Base-by-base conservation (phyloP, 2,329 filamentous ascomycete species). In the Ceratocystis alfenasii region DNA sequence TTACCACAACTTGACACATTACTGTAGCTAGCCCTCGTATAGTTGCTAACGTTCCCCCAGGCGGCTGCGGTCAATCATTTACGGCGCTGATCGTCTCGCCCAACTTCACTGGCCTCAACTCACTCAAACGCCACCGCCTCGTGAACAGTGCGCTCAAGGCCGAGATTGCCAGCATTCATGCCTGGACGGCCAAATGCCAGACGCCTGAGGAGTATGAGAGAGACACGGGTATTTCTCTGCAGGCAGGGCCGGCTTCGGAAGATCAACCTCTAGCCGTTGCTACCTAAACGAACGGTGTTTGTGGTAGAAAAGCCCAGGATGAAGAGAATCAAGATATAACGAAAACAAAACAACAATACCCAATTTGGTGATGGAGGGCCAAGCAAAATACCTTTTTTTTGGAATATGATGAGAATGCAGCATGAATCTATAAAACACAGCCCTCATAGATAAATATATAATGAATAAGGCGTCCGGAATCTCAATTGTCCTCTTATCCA, bases 131-230 rank as follows among this genome's bases (percentile, higher is more conserved):
- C 66, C 90, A 96, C 76, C 86, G 92, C 55, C 81, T 95, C 69
- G 91, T 95, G 71, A 96, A 96, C 76, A 82, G 82, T 17, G 85
- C 86, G 4, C 80, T 96, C 71, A 93, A 91, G 78, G 83, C 87
- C 60, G 91, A 96, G 77, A 95, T 96, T 74, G 89, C 89, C 17
- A 84, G 83, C 69, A 95, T 96, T 71, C 92, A 96, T 78, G 92
- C 92, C 48, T 96, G 92, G 92, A 95, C 90, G 66, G 90, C 91
- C 33, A 95, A 91, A 77, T 96, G 92, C 75, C 88, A 91, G 78
- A 96, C 92, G 7, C 89, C 90, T 0, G 89, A 91, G 72, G 90
- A 96, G 78, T 95, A 88, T 85, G 84, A 89, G 77, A 85, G 83
- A 75, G 83, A 87, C 75, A 75, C 73, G 71, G 75, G 75, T 28